A percentile compares a stretch with the other conserved stretches of the same genome.
Evolutionary conservation across 306 rosid species (phyloP).

Genomic region (cucumber (Cucumis sativus)): DNA sequence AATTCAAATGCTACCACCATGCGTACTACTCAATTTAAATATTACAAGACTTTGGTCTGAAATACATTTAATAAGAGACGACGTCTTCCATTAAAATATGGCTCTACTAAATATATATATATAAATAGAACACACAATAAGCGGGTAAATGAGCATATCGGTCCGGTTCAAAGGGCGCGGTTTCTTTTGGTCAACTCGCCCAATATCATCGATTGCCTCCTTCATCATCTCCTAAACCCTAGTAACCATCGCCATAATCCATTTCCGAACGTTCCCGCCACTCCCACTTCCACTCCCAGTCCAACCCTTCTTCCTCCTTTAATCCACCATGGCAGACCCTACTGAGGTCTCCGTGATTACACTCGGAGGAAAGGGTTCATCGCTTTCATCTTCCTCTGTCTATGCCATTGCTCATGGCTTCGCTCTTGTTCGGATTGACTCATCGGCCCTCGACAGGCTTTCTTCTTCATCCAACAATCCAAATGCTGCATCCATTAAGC

Average conservation of each 20-base stretch:
- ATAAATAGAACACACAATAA: too few species aligned
- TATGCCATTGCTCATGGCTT: conserved; percentile 35
- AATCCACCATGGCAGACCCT: conserved; percentile 30
- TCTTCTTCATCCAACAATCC: conserved; percentile 13
- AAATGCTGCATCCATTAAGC: conserved; percentile 10
- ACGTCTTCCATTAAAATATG: too few species aligned
- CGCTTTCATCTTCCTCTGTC: conserved; percentile 57
- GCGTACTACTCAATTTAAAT: too few species aligned
- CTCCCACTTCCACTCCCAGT: too few species aligned
- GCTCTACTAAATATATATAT: too few species aligned
- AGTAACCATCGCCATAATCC: neutral
- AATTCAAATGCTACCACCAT: too few species aligned
- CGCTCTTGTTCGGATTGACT: conserved; percentile 44
- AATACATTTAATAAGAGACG: too few species aligned
- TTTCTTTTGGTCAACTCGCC: neutral
- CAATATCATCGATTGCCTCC: neutral
- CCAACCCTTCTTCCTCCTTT: neutral
- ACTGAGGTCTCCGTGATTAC: conserved; percentile 28
- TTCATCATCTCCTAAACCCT: neutral
- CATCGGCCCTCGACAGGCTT: conserved; percentile 44
- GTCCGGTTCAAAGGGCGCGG: neutral
- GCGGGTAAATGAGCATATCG: neutral
- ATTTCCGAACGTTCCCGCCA: neutral
- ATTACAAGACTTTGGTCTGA: too few species aligned
- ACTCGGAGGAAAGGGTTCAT: conserved; percentile 64